Percentiles rank a stretch among this genome's conserved stretches.
Conservation (phyloP, 306 rosid genomes). For the Glycine soja region DNA sequence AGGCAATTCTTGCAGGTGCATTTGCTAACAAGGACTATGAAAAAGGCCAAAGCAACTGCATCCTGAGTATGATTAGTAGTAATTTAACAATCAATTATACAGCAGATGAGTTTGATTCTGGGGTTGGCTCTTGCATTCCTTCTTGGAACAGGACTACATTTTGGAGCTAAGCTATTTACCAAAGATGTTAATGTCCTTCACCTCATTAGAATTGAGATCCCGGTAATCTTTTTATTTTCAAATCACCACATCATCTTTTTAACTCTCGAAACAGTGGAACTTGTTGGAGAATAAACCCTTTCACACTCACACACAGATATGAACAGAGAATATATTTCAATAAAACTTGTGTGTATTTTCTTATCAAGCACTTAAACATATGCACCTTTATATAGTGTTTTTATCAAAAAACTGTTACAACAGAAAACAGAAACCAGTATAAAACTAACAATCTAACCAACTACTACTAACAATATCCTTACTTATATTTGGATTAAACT, state of each 20-base stretch:
- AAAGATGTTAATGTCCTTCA: conserved; percentile 62
- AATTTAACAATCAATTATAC: conserved; percentile 26
- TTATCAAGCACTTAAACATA: too few species aligned
- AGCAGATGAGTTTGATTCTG: conserved; percentile 77
- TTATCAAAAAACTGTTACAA: too few species aligned
- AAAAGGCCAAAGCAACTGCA: conserved; percentile 67
- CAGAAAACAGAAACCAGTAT: too few species aligned
- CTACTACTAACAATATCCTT: too few species aligned
- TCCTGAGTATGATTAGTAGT: conserved; percentile 55
- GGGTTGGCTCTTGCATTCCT: conserved; percentile 67
- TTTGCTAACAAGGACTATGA: conserved; percentile 75
- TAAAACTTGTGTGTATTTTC: too few species aligned
- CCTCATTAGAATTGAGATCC: conserved; percentile 70
- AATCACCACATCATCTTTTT: neutral
- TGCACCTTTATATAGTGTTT: too few species aligned
- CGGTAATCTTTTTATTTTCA: conserved; percentile 53
- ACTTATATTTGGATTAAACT: too few species aligned
- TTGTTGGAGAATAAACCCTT: too few species aligned
- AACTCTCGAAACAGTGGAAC: conserved; percentile 27
- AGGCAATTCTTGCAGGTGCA: conserved; percentile 88
- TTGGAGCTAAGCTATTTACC: conserved; percentile 71
- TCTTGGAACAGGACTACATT: conserved; percentile 67
- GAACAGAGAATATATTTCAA: too few species aligned
- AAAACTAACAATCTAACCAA: too few species aligned
- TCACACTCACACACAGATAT: too few species aligned